phyloP scores from a whole-genome alignment of 2,329 filamentous ascomycete genomes.

The Nemania abortiva region DNA sequence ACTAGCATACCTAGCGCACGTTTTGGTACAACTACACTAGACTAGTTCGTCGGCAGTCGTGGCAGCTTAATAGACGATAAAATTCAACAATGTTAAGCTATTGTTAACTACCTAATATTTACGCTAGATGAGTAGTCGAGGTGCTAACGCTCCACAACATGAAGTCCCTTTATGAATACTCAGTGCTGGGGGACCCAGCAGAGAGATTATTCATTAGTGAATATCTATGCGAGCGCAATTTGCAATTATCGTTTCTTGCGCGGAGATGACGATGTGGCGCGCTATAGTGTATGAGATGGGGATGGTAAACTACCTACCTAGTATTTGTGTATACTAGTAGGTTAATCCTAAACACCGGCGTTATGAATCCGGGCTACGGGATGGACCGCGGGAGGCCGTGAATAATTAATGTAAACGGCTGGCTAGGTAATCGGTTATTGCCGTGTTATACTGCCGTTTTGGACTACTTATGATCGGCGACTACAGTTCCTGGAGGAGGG shows the following conservation, averaged over 20 bases:
- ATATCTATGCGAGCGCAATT: slow-evolving; percentile 5
- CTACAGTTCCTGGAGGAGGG: too few species aligned
- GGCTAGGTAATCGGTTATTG: slow-evolving; percentile 8
- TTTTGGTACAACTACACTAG: neutral
- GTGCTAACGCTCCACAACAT: slow-evolving; percentile 7
- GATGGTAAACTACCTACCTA: neutral
- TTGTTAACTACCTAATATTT: neutral
- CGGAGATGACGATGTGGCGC: slow-evolving; percentile 12
- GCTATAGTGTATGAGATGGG: neutral
- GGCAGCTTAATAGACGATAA: slow-evolving; percentile 1
- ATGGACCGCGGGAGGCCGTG: neutral
- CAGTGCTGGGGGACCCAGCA: neutral
- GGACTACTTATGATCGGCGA: neutral
- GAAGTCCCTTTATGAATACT: neutral
- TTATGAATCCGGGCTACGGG: slow-evolving; percentile 13
- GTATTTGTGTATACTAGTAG: slow-evolving; percentile 3
- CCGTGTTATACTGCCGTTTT: slow-evolving; percentile 6
- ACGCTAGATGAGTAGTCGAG: neutral
- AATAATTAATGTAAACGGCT: neutral
- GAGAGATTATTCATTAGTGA: neutral
- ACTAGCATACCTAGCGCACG: neutral
- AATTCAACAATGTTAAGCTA: neutral
- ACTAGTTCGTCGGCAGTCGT: slow-evolving; percentile 1
- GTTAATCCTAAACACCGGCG: slow-evolving; percentile 1
- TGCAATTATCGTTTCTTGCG: neutral